These are phyloP conservation scores for Pleurotus djamor DNA, from an alignment of 768 basidiomycete genomes.

Conservation along the genomic window DNA sequence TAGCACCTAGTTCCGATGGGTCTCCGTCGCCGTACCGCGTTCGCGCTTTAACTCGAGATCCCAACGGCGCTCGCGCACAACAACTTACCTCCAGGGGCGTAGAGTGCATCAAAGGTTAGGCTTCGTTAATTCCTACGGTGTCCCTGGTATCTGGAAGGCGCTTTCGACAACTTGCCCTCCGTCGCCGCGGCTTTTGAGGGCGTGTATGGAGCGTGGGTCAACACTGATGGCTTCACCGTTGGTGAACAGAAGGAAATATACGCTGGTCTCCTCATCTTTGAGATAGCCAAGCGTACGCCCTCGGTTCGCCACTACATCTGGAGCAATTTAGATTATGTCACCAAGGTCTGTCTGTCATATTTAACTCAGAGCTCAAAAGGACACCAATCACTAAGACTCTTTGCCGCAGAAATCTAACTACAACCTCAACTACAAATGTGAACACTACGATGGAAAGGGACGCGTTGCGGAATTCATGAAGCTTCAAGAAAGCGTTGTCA, in stretches of 20 bases:
- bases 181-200: constrained; percentile 29
- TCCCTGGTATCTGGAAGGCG: constrained; percentile 17
- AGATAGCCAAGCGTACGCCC: constrained; percentile 29
- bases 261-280: constrained; percentile 38
- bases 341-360: constrained; percentile 24
- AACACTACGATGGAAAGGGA: constrained; percentile 40
- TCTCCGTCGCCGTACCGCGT: constrained; percentile 38
- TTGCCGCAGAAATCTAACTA: constrained; percentile 17
- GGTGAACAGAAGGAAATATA: constrained; percentile 37
- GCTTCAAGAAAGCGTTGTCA: constrained; percentile 28
- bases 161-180: constrained; percentile 27
- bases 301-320: constrained; percentile 36
- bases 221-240: constrained; percentile 37
- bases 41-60: constrained; percentile 38
- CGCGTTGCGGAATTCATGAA: constrained; percentile 35
- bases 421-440: constrained; percentile 28
- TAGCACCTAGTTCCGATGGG: constrained; percentile 29
- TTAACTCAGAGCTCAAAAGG: background rate
- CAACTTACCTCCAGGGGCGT: constrained; percentile 32
- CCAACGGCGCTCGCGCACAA: constrained; percentile 27
- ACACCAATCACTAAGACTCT: background rate
- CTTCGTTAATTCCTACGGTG: background rate
- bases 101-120: constrained; percentile 31
- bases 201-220: constrained; percentile 38
- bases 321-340: constrained; percentile 38